Conservation (phyloP, 2,329 filamentous ascomycete species). For the Aphanocladium album region DNA sequence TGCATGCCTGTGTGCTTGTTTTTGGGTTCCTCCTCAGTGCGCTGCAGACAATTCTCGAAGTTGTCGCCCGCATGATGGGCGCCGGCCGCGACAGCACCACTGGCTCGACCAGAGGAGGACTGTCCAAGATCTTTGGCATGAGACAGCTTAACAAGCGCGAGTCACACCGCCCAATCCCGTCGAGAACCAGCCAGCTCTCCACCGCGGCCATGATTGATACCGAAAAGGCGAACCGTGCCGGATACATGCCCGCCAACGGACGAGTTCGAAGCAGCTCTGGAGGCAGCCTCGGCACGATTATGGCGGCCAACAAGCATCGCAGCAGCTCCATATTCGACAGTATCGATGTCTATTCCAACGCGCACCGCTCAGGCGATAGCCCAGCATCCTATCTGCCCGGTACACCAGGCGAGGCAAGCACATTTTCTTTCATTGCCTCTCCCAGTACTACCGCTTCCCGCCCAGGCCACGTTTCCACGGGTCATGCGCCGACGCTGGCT, state of each 20-base stretch:
- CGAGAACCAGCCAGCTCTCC: slow-evolving; percentile 76
- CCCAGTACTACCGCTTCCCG: slow-evolving; percentile 39
- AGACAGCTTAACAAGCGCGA: slow-evolving; percentile 75
- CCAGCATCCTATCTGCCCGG: slow-evolving; percentile 65
- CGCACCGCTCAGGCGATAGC: slow-evolving; percentile 47
- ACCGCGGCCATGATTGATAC: slow-evolving; percentile 73
- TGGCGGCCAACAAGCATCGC: slow-evolving; percentile 39
- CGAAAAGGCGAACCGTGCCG: slow-evolving; percentile 60
- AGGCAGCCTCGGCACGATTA: slow-evolving; percentile 50
- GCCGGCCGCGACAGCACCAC: slow-evolving; percentile 71
- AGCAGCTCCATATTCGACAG: slow-evolving; percentile 53
- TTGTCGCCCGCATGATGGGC: slow-evolving; percentile 74
- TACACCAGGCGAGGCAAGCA: slow-evolving; percentile 66
- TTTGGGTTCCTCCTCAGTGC: slow-evolving; percentile 94
- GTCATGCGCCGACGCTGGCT: slow-evolving; percentile 40
- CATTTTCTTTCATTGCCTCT: slow-evolving; percentile 65
- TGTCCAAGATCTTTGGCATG: slow-evolving; percentile 88
- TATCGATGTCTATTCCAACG: slow-evolving; percentile 40
- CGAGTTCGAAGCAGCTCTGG: slow-evolving; percentile 57
- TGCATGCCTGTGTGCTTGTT: slow-evolving; percentile 79
- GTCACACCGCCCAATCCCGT: slow-evolving; percentile 57
- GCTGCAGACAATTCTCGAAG: slow-evolving; percentile 83
- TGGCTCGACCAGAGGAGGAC: slow-evolving; percentile 70
- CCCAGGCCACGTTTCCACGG: slow-evolving; percentile 34
- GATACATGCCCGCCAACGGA: slow-evolving; percentile 48